phyloP scores from a whole-genome alignment of 2,329 filamentous ascomycete species.

The Zasmidium citrigriseum region DNA sequence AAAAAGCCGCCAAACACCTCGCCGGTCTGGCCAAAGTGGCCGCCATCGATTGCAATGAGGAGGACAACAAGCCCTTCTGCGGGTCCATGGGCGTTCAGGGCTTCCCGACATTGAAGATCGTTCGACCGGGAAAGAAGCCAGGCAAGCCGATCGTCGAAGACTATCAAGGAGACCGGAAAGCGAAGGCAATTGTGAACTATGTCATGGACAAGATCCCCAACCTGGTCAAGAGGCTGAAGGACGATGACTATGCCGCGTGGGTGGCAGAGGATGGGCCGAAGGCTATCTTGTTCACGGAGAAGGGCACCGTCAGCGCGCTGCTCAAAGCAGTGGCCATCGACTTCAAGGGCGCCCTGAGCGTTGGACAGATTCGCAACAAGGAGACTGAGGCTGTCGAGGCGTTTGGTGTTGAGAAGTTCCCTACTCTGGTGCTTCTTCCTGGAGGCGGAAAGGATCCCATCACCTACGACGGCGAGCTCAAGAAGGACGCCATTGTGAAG shows the following conservation, averaged over 20 bases:
- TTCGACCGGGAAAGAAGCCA: constrained; percentile 78
- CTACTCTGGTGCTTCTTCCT: constrained; percentile 77
- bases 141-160: constrained; percentile 83
- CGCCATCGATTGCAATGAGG: constrained; percentile 92
- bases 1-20: constrained; percentile 87
- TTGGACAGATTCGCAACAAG: constrained; percentile 84
- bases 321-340: constrained; percentile 86
- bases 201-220: constrained; percentile 89
- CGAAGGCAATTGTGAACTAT: constrained; percentile 84
- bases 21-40: constrained; percentile 93
- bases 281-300: constrained; percentile 90
- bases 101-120: constrained; percentile 94
- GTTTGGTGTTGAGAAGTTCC: constrained; percentile 77
- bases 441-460: constrained; percentile 68
- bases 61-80: constrained; percentile 86
- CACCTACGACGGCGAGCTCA: constrained; percentile 78
- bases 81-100: constrained; percentile 83
- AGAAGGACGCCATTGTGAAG: constrained; percentile 76
- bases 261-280: constrained; percentile 68
- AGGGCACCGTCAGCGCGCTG: constrained; percentile 81
- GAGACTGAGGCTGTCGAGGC: constrained; percentile 70
- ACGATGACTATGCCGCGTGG: constrained; percentile 78
- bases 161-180: constrained; percentile 79
- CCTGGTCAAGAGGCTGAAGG: constrained; percentile 77
- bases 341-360: constrained; percentile 74